phyloP scores from a whole-genome alignment of 306 rosid genomes.

The Prunus campanulata region DNA sequence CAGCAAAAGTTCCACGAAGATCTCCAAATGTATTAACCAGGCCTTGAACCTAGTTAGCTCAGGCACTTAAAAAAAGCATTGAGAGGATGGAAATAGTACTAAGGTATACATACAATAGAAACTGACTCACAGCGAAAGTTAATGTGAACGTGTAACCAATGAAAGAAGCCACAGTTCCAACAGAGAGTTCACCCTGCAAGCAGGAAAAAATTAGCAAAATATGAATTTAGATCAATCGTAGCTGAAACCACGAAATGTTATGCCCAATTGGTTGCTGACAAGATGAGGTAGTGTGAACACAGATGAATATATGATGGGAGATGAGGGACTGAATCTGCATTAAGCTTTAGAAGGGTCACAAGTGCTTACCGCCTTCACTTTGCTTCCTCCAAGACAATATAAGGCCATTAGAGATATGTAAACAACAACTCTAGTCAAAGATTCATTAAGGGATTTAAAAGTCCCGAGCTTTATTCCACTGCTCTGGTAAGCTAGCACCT shows the following conservation, averaged over 20 bases:
- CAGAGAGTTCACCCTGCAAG: conserved; percentile 86
- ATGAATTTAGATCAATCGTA: background rate
- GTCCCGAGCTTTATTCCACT: conserved; percentile 90
- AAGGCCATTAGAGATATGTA: conserved; percentile 71
- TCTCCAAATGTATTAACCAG: conserved; percentile 91
- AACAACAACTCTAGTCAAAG: conserved; percentile 87
- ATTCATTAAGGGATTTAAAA: conserved; percentile 83
- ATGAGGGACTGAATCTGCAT: conserved; percentile 1
- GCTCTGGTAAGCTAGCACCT: conserved; percentile 86
- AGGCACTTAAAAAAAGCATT: conserved; percentile 13
- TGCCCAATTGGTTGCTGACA: background rate
- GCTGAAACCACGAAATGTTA: background rate
- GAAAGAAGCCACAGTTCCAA: conserved; percentile 93
- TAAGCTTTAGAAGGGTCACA: conserved; percentile 11
- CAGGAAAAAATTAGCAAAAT: conserved; percentile 18
- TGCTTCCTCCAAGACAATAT: conserved; percentile 93
- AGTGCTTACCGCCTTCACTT: conserved; percentile 86
- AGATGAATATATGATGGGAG: background rate
- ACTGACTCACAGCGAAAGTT: conserved; percentile 78
- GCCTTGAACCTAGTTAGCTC: conserved; percentile 83
- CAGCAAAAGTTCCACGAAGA: conserved; percentile 82
- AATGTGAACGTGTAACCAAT: conserved; percentile 96
- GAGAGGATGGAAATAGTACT: conserved; percentile 20
- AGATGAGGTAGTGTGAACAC: background rate
- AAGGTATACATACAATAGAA: conserved; percentile 19